phyloP scores from a whole-genome alignment of 495 filamentous ascomycete species.

The Sabuloglossum arenarium region DNA sequence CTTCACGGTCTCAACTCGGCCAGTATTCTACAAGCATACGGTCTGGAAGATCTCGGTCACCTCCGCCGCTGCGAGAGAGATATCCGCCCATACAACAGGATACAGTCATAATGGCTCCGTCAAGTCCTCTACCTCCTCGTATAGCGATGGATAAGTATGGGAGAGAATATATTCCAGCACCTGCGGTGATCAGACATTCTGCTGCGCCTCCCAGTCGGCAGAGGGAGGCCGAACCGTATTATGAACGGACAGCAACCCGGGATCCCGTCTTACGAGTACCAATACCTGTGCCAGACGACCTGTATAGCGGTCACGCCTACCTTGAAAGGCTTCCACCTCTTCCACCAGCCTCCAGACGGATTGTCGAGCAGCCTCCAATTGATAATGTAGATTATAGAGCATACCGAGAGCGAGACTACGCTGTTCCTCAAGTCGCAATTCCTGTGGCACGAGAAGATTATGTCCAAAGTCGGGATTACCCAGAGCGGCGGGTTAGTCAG shows the following conservation, averaged over 20 bases:
- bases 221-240: slow-evolving; percentile 23
- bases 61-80: slow-evolving; percentile 29
- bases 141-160: slow-evolving; percentile 53
- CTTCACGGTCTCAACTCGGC: slow-evolving; percentile 20
- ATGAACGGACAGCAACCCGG: slow-evolving; percentile 25
- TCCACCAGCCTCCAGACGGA: slow-evolving; percentile 23
- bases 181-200: slow-evolving; percentile 24
- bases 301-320: slow-evolving; percentile 24
- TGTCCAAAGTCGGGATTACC: neutral
- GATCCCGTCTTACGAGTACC: slow-evolving; percentile 21
- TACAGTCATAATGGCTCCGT: slow-evolving; percentile 28
- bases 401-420: slow-evolving; percentile 31
- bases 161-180: slow-evolving; percentile 43
- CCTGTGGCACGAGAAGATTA: slow-evolving; percentile 5
- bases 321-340: slow-evolving; percentile 22
- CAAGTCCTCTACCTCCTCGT: slow-evolving; percentile 27
- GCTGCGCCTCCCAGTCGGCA: slow-evolving; percentile 20
- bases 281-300: slow-evolving; percentile 23
- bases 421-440: slow-evolving; percentile 13
- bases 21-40: slow-evolving; percentile 21
- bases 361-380: slow-evolving; percentile 32
- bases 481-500: neutral
- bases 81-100: slow-evolving; percentile 19
- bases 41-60: slow-evolving; percentile 34
- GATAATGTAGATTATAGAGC: slow-evolving; percentile 21